These are phyloP conservation scores for Rhizopogon roseolus DNA, from an alignment of 768 basidiomycete genomes.

Conservation along the genomic window DNA sequence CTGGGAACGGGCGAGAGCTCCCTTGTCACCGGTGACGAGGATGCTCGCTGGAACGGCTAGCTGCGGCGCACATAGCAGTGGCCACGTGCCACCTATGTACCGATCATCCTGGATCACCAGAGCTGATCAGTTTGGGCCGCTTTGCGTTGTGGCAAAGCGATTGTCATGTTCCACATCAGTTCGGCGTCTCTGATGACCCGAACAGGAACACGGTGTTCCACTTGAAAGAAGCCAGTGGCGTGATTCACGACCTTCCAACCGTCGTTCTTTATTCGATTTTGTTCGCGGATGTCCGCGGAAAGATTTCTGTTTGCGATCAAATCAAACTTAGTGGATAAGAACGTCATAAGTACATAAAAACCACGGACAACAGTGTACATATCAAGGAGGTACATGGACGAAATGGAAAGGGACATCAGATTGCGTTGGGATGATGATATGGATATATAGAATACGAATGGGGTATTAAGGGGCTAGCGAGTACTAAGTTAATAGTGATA, in stretches of 20 bases:
- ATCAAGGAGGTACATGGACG: constrained; percentile 13
- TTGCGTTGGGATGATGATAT: constrained; percentile 20
- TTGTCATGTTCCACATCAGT: background rate
- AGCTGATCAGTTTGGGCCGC: background rate
- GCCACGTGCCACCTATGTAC: background rate
- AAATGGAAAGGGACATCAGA: constrained; percentile 14
- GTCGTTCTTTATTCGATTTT: too few species aligned
- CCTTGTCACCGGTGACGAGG: background rate
- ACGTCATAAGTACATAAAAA: constrained; percentile 23
- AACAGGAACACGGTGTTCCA: background rate
- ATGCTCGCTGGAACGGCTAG: background rate
- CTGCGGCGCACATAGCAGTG: background rate
- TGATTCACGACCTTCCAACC: constrained; percentile 8
- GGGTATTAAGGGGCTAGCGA: constrained; percentile 29
- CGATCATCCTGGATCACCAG: background rate
- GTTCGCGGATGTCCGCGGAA: too few species aligned
- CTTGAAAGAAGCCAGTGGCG: background rate
- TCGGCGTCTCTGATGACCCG: background rate
- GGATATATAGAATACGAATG: constrained; percentile 29
- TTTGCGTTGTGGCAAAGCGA: background rate
- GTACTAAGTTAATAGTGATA: constrained; percentile 30
- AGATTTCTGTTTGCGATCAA: constrained; percentile 1
- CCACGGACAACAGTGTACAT: constrained; percentile 15
- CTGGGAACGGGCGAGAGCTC: background rate
- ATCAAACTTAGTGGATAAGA: constrained; percentile 1